Base-by-base conservation (phyloP, 768 basidiomycete genomes). In the Leucocoprinus birnbaumii region DNA sequence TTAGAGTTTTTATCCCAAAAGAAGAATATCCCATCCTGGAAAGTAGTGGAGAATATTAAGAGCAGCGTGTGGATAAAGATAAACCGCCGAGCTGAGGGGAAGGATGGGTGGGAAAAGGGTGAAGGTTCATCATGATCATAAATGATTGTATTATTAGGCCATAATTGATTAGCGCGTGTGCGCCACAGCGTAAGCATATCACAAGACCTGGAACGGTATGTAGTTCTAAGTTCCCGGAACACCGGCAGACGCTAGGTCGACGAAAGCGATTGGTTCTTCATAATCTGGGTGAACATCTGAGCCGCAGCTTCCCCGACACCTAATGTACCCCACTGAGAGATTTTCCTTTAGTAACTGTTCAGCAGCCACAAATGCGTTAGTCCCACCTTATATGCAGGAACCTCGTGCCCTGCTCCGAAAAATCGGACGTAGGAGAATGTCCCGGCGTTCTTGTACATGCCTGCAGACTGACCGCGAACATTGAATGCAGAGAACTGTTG, bases 381-480 rank as follows among this genome's bases (percentile, higher is more conserved):
- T 10, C 66, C 48, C 40, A 73, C 75, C 61, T 67, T 71, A 53
- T 80, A 80, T 1, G 77, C 75, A 24, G 78, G 75, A 14, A 78
- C 77, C 52, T 79, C 75, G 55, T 80, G 77, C 0, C 76, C 77
- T 19, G 78, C 74, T 9, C 73, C 73, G 55, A 68, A 79, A 26
- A 83, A 72, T 9, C 82, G 73, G 13, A 84, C 63, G 58, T 83
- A 84, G 7, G 82, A 81, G 64, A 76, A 72, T 1, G 71, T 80
- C 10, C 82, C 83, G 3, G 83, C 81, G 55, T 82, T 83, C 70
- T 85, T 85, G 68, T 69, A 83, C 31, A 78, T 65, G 2, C 82
- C 84, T 3, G 83, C 69, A 2, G 64, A 54, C 53, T 77, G 71
- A 0, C 83, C 83, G 1, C 70, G 62, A 14, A 85, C 83, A 0